Base-by-base conservation (phyloP, 2,329 filamentous ascomycete genomes). In the Curvularia verruculosa region DNA sequence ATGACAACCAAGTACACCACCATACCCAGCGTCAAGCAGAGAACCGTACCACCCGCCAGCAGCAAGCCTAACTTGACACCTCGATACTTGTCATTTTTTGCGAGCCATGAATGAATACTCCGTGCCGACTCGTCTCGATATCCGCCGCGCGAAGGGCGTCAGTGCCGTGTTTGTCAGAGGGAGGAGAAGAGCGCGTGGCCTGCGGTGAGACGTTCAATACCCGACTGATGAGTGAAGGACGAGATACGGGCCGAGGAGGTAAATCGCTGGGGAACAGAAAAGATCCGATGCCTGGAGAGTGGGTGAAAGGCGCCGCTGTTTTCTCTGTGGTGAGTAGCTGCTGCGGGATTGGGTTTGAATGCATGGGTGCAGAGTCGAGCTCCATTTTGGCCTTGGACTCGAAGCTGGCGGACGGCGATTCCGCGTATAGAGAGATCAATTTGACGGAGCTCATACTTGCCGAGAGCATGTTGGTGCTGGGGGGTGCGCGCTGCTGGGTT, bases 21-120 rank as follows among this genome's bases (percentile, higher is more conserved):
- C 15, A 31, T 29, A 13, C 52, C 52, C 12, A 54, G 37, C 2
- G 19, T 26, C 13, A 43, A 9, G 37, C 52, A 50, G 21, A 54
- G 31, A 10, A 36, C 6, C 6, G 34, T 28, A 1, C 46, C 52
- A 18, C 40, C 24, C 39, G 29, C 6, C 5, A 54, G 21, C 39
- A 51, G 3, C n/a, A 34, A 12, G 18, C 23, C 43, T 10, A 45
- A 39, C 23, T 29, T 51, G 13, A 39, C 19, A 5, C 8, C 12
- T 10, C 31, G 18, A 4, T n/a, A 5, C 4, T 29, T 24, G 8
- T n/a, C 4, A 3, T 5, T 12, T 23, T 10, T 28, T 24, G 21
- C 7, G 23, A 21, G 21, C 1, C 19, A 18, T 0, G 0, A 3
- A 1, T 12, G 10, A 19, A 45, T 8, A n/a, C 19, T 9, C 19